Conservation (phyloP, 805 yeast genomes). For the baker's yeast (Saccharomyces cerevisiae) region DNA sequence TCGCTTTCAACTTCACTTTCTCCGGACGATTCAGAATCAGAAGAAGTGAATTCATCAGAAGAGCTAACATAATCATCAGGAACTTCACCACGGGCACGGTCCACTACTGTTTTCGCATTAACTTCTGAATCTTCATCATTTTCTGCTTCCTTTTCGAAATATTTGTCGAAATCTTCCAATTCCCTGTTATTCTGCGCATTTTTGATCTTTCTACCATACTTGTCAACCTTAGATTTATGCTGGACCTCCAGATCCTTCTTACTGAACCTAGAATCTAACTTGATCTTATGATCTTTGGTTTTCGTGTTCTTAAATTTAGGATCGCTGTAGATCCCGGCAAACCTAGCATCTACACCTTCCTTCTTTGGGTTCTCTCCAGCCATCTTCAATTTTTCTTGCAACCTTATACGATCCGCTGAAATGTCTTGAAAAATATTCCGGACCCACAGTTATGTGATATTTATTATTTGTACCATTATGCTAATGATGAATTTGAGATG, state of each 20-base stretch:
- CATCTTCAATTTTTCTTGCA: constrained; percentile 6
- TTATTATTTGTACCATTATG: too few species aligned
- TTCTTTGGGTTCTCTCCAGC: constrained; percentile 21
- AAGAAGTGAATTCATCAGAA: constrained; percentile 39
- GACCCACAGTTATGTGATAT: too few species aligned
- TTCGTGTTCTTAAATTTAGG: constrained; percentile 80
- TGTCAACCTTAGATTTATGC: constrained; percentile 59
- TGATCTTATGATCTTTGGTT: constrained; percentile 59
- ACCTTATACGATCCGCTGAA: not conserved
- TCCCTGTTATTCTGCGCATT: constrained; percentile 31
- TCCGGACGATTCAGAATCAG: constrained; percentile 36
- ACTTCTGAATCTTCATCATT: constrained; percentile 19
- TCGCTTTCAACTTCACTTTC: constrained; percentile 39
- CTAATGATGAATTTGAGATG: constrained; percentile 8
- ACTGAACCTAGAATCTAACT: constrained; percentile 80
- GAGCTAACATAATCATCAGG: constrained; percentile 35
- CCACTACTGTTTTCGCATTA: constrained; percentile 26
- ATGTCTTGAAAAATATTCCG: not conserved
- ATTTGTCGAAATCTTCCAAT: constrained; percentile 51
- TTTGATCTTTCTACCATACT: constrained; percentile 72
- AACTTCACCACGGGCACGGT: constrained; percentile 66
- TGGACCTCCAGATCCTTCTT: constrained; percentile 52
- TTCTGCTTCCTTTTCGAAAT: constrained; percentile 43
- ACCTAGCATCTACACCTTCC: constrained; percentile 62
- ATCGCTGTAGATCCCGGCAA: constrained; percentile 70